phyloP scores from a whole-genome alignment of 495 filamentous ascomycete genomes.

The Hypoxylon lenormandii region DNA sequence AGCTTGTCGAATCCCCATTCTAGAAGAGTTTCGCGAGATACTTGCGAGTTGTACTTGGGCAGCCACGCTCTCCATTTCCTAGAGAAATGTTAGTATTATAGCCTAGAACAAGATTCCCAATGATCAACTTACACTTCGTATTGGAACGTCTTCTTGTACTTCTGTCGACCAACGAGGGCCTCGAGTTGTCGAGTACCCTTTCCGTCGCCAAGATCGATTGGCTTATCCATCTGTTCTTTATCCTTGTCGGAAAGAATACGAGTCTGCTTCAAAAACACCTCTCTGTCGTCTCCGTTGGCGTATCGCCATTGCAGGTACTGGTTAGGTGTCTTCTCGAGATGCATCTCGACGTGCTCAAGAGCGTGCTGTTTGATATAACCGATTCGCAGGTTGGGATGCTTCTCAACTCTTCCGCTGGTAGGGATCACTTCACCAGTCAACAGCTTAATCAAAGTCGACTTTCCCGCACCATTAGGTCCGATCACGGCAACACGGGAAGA shows the following conservation, averaged over 20 bases:
- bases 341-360: constrained; percentile 98
- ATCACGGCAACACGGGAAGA: constrained; percentile 96
- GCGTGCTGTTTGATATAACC: constrained; percentile 99
- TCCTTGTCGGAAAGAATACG: constrained; percentile 87
- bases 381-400: constrained; percentile 98
- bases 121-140: constrained; percentile 81
- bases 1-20: constrained; percentile 89
- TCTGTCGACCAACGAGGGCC: constrained; percentile 91
- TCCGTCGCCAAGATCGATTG: constrained; percentile 84
- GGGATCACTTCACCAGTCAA: constrained; percentile 96
- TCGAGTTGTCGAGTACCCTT: constrained; percentile 82
- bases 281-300: constrained; percentile 93
- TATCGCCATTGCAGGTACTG: constrained; percentile 99
- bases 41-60: constrained; percentile 91
- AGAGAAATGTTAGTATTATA: constrained; percentile 10
- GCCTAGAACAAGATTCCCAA: neutral
- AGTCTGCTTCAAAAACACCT: constrained; percentile 97
- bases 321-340: constrained; percentile 98
- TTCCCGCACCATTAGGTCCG: constrained; percentile 96
- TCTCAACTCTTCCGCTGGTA: constrained; percentile 88
- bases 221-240: constrained; percentile 88
- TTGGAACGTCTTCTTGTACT: constrained; percentile 99
- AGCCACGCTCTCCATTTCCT: constrained; percentile 88
- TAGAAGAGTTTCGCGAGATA: constrained; percentile 91
- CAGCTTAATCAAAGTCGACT: constrained; percentile 97